A percentile compares a stretch with the other conserved stretches of the same genome.
phyloP scores from a whole-genome alignment of 106 monocot species.

The Phalaenopsis aphrodite region DNA sequence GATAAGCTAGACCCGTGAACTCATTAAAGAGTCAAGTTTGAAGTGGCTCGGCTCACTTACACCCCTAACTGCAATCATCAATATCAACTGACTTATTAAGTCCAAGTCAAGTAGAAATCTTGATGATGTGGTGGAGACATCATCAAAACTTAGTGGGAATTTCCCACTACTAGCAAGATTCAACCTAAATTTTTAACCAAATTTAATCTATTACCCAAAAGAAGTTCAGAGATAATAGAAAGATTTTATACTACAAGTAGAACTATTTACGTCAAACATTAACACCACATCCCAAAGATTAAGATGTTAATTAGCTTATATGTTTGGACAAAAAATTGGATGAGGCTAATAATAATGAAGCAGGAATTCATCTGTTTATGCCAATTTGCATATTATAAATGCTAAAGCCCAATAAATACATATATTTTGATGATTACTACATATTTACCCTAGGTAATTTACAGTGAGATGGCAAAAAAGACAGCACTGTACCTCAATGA shows the following conservation, averaged over 20 bases:
- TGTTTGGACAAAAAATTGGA: neutral
- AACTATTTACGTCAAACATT: neutral
- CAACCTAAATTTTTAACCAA: neutral
- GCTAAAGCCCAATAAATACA: neutral
- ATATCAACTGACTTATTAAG: neutral
- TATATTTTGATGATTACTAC: neutral
- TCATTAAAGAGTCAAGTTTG: too few relatives aligned
- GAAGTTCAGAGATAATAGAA: neutral
- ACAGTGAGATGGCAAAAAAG: neutral
- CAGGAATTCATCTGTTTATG: neutral
- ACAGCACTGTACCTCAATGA: conserved; percentile 2
- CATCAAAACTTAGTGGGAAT: too few relatives aligned
- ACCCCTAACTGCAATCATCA: neutral
- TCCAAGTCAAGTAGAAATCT: too few relatives aligned
- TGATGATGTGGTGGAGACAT: too few relatives aligned
- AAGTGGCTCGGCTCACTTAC: neutral
- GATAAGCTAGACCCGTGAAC: too few relatives aligned
- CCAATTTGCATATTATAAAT: neutral
- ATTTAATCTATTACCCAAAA: neutral
- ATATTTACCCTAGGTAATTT: neutral
- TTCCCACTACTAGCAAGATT: too few relatives aligned
- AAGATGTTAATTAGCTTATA: neutral
- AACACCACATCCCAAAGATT: neutral
- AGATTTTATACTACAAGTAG: neutral
- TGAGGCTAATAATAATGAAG: neutral